Evolutionary conservation across 1,139 yeast species (phyloP), one percentile per base, ranked within the genome.

Genomic region (Pichia sp.): DNA sequence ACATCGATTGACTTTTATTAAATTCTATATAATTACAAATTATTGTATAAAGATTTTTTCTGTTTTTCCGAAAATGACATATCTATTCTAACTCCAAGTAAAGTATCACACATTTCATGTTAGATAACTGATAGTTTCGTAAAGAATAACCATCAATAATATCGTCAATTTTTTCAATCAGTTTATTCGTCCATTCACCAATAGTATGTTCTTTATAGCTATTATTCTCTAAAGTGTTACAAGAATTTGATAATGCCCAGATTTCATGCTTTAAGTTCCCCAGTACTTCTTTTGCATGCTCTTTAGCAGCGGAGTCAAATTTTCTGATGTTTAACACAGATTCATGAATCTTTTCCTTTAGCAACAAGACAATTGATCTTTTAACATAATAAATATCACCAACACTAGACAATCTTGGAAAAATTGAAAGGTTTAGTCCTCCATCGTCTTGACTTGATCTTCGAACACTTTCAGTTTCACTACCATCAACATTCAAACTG

Each of bases 341-440:
- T 2, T 39, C 36, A 16, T 49, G 44, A 28, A 68, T 48, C 2
- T 55, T 49, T 6, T 60, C 52, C 4, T 64, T 50, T 5, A 68
- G 55, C 6, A 62, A 45, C 28, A 65, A 47, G 47, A 69, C 73
- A 4, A 66, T 61, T 43, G 64, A 63, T 38, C 69, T 57, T 49
- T 63, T 61, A 2, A 65, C 62, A 47, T 59, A 61, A 1, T 58
- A 45, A 2, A 62, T 61, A 49, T 69, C 69, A 41, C 62, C 58
- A 36, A 60, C 52, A 3, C 64, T 58, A 2, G 71, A 61, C 27
- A 67, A 49, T 8, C 67, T 66, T 9, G 62, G 52, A 27, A 53
- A 46, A 32, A 58, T 55, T 1, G 59, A 48, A 29, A 57, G 40
- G 29, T 50, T 54, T 7, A 47, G 9, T 23, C 40, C 6, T 29